Evolutionary conservation across 441 rosid genomes (phyloP), one percentile per base, ranked within the genome.

Genomic region (Erodium moschatum): DNA sequence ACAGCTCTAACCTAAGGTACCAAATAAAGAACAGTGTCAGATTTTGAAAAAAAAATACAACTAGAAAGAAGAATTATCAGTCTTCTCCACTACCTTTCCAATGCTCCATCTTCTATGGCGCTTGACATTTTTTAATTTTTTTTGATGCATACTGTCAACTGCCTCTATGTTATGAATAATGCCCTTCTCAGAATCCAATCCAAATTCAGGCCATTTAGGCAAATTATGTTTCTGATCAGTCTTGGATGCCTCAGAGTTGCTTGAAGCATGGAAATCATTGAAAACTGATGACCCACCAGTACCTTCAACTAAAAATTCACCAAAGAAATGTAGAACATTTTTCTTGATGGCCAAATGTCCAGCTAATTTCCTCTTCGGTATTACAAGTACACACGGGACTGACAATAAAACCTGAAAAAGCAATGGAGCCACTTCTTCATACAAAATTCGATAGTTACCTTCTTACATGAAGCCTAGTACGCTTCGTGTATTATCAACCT

Each of bases 241-340:
- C 80, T 85, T 88, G 74, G 82, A 76, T 19, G 69, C 71, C 77
- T 85, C 96, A 75, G 78, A 80, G 78, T 70, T 81, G 77, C 79
- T 74, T 67, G 89, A 68, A 70, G 75, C 79, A 74, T 77, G 80
- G 64, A 87, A 85, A 66, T 89, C 81, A 81, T 84, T 91, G 82
- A 95, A 89, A 73, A 89, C 90, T 74, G 96, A 85, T 72, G 96
- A 85, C 50, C 96, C 98, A 74, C 92, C 95, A 48, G 96, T 89
- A 63, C 98, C 99, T 83, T 95, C 97, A 71, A 92, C 93, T 86
- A 90, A 77, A 80, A 85, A 85, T 72, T 95, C 96, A 69, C 97
- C 97, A 83, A 84, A 95, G 79, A 91, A 92, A 85, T 87, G 97
- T 89, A 95, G 77, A 69, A 86, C 87, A 61, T 81, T 84, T 79